Conservation (phyloP, 2,329 filamentous ascomycete species). For the Aspergillus proliferans region DNA sequence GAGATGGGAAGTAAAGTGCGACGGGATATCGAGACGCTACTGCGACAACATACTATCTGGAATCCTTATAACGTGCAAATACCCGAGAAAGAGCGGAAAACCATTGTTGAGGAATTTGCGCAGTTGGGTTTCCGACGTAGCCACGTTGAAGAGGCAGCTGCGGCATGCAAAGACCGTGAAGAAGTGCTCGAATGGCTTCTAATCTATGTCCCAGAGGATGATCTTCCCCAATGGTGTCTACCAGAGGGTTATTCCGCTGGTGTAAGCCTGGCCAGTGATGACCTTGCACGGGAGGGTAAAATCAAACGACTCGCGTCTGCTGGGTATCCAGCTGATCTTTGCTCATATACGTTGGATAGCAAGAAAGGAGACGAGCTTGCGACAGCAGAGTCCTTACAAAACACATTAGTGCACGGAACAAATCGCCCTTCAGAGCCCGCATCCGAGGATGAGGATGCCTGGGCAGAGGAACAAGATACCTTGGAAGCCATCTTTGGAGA, state of each 20-base stretch:
- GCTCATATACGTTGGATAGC: constrained; percentile 67
- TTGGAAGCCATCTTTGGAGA: constrained; percentile 82
- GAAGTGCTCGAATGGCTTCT: constrained; percentile 94
- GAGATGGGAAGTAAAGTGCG: constrained; percentile 84
- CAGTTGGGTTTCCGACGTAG: constrained; percentile 81
- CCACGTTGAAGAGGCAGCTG: constrained; percentile 81
- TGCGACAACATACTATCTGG: constrained; percentile 76
- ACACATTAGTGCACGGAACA: constrained; percentile 53
- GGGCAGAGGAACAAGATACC: constrained; percentile 79
- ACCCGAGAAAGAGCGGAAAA: constrained; percentile 49
- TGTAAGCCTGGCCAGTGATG: constrained; percentile 74
- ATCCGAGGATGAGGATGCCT: constrained; percentile 49
- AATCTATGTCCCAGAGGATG: constrained; percentile 94
- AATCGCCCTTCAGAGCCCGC: constrained; percentile 8
- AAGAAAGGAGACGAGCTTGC: constrained; percentile 65
- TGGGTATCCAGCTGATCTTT: constrained; percentile 81
- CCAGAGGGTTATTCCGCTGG: constrained; percentile 89
- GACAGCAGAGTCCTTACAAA: constrained; percentile 75
- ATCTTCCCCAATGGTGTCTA: constrained; percentile 85
- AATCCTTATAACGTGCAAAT: constrained; percentile 72
- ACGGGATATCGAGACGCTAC: constrained; percentile 68
- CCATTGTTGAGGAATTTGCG: constrained; percentile 65
- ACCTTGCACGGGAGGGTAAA: constrained; percentile 72
- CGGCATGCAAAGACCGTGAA: constrained; percentile 82
- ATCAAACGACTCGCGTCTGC: constrained; percentile 74